phyloP scores from a whole-genome alignment of 179 eudicot genomes.

The Camellia oleifera region DNA sequence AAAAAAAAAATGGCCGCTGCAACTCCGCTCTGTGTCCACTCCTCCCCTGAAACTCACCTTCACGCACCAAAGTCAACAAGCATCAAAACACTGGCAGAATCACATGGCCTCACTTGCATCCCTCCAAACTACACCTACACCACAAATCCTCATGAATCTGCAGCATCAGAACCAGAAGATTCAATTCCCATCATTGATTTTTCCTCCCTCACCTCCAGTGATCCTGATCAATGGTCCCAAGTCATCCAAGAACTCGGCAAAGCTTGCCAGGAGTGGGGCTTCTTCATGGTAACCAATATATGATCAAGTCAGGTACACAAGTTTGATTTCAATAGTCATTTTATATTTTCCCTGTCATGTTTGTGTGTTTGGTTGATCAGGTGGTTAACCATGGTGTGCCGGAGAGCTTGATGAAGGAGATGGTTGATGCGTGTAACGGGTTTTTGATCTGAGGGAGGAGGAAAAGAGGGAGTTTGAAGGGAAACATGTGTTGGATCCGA shows the following conservation, averaged over 20 bases:
- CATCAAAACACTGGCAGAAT: slow-evolving; percentile 27
- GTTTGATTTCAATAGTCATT: neutral
- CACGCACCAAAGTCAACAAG: neutral
- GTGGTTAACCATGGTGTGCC: slow-evolving; percentile 60
- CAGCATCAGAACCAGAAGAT: slow-evolving; percentile 19
- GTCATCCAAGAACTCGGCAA: slow-evolving; percentile 37
- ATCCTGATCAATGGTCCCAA: slow-evolving; percentile 35
- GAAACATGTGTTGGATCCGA: slow-evolving; percentile 43
- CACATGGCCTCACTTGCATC: slow-evolving; percentile 28
- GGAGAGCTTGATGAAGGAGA: slow-evolving; percentile 32
- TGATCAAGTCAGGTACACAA: too few relatives aligned
- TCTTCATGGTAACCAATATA: slow-evolving; percentile 23
- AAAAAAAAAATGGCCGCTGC: neutral
- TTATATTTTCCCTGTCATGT: too few relatives aligned
- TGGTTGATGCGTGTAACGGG: slow-evolving; percentile 28
- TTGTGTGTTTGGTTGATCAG: slow-evolving; percentile 22
- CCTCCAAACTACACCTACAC: slow-evolving; percentile 37
- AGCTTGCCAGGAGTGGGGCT: slow-evolving; percentile 70
- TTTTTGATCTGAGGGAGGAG: slow-evolving; percentile 53
- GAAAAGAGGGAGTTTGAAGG: slow-evolving; percentile 44
- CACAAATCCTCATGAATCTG: slow-evolving; percentile 15
- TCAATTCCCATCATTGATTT: slow-evolving; percentile 53
- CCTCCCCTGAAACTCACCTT: neutral
- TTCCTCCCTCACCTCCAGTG: slow-evolving; percentile 37
- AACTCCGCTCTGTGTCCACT: neutral